Evolutionary conservation across 495 filamentous ascomycete species (phyloP), one percentile per base, ranked within the genome.

Genomic region (Cercophora samala): DNA sequence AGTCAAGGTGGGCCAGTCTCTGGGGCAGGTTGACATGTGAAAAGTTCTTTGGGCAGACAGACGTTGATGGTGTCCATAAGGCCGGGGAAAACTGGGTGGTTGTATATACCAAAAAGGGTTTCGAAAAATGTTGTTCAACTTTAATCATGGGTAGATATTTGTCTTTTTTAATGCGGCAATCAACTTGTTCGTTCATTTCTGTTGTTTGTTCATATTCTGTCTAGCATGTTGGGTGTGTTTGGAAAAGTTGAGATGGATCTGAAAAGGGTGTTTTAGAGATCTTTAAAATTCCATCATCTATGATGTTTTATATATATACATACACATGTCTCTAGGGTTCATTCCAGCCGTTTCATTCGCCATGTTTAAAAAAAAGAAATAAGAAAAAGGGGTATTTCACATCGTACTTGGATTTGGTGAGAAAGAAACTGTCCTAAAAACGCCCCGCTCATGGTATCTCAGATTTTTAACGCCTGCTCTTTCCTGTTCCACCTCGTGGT

Each of bases 1-100:
- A 71, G 85, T 99, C 68, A 92, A 93, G 80, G 87, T 97, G 74
- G 95, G 95, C 18, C 81, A 98, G 78, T 88, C 89, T 15, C 77
- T 99, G 70, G 95, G 94, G n/a, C 77, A 74, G 65, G 78, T 86
- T 42, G 77, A 79, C 51, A 54, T 58, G 21, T 65, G 52, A 66
- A 25, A 18, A 9, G 19, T 19, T 23, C 29, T 22, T 58, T n/a
- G n/a, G n/a, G n/a, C n/a, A n/a, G n/a, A 23, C 23, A 23, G 29
- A 32, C 29, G 4, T 32, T 8, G 9, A 11, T 46, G 37, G 37
- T 46, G 3, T 46, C 37, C 37, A 46, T 11, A 46, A 13, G 6
- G 25, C 2, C 17, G 8, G 18, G 17, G 22, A 15, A 60, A 29
- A 29, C 15, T 5, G 15, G 24, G 17, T 4, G 24, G 24, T 26